Conservation (phyloP, 345 rosid genomes). For the Brassica rapa region DNA sequence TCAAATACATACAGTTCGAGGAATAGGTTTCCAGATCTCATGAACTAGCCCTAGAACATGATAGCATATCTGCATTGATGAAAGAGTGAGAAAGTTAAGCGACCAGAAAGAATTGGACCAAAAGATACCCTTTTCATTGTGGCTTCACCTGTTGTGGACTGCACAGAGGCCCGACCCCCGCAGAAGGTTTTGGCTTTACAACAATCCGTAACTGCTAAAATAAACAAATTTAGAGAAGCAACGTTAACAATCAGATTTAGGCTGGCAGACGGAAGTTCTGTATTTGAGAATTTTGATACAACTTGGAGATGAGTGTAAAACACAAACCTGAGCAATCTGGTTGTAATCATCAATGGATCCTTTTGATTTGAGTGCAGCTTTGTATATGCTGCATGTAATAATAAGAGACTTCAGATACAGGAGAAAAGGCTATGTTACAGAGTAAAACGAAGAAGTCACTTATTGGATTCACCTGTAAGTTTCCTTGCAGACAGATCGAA, state of each 20-base stretch:
- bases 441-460: slow-evolving; percentile 23
- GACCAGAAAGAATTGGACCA: slow-evolving; percentile 20
- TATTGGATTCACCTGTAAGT: slow-evolving; percentile 72
- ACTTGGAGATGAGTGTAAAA: slow-evolving; percentile 22
- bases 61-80: slow-evolving; percentile 84
- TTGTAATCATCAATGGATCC: slow-evolving; percentile 81
- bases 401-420: slow-evolving; percentile 29
- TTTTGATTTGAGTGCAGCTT: slow-evolving; percentile 80
- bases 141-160: slow-evolving; percentile 81
- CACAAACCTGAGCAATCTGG: slow-evolving; percentile 95
- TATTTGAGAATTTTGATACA: slow-evolving; percentile 13
- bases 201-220: slow-evolving; percentile 82
- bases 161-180: slow-evolving; percentile 78
- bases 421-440: slow-evolving; percentile 17
- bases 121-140: slow-evolving; percentile 28
- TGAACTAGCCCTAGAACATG: slow-evolving; percentile 95
- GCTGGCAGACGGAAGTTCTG: slow-evolving; percentile 14
- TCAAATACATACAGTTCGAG: slow-evolving; percentile 69
- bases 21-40: slow-evolving; percentile 96
- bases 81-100: slow-evolving; percentile 35
- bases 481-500: slow-evolving; percentile 80
- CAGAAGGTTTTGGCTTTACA: slow-evolving; percentile 74
- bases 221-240: slow-evolving; percentile 36
- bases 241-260: slow-evolving; percentile 20
- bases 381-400: slow-evolving; percentile 66